Evolutionary conservation across 1,284 basidiomycete species (phyloP), one percentile per base, ranked within the genome.

Genomic region (Takashimella koratensis): DNA sequence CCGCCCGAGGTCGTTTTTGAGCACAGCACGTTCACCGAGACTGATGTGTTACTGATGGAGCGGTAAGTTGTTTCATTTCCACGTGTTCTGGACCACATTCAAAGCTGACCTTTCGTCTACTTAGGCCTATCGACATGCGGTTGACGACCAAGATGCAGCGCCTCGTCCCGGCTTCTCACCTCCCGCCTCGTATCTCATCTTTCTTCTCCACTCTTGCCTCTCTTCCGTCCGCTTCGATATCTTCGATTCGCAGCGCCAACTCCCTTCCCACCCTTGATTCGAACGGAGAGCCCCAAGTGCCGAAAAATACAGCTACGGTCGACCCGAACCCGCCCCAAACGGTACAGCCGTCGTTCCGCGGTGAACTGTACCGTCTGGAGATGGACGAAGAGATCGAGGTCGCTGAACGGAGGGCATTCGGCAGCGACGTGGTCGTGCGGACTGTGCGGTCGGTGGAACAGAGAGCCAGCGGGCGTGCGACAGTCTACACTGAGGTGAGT

Each of bases 401-500:
- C 5, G 45, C 22, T 5, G 52, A 53, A 26, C 47, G 53, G 23
- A 22, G 40, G 6, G 27, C 43, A 5, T n/a, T 43, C 30, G 39
- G 41, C 1, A 3, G 41, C 40, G 41, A 36, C 5, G 54, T 16
- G 3, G 45, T 55, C 10, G 26, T 47, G 10, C 46, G 21, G 23
- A 36, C 30, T 36, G 30, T 45, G 51, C 13, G 42, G 43, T 41
- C 43, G 6, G 19, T 44, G 3, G 54, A 56, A 36, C 19, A 53
- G 24, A 39, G 57, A 26, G 16, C 53, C n/a, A 44, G 43, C n/a
- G 21, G 11, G 5, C 45, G 36, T 20, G 45, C 52, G 11, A 16
- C 47, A 2, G 19, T 23, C 11, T 57, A 53, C 23, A 49, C 47
- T n/a, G 55, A 57, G 48, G 55, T 57, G 43, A 57, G 55, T 53